Conservation (phyloP, 1,284 basidiomycete genomes). For the Erythrobasidium hasegawianum region DNA sequence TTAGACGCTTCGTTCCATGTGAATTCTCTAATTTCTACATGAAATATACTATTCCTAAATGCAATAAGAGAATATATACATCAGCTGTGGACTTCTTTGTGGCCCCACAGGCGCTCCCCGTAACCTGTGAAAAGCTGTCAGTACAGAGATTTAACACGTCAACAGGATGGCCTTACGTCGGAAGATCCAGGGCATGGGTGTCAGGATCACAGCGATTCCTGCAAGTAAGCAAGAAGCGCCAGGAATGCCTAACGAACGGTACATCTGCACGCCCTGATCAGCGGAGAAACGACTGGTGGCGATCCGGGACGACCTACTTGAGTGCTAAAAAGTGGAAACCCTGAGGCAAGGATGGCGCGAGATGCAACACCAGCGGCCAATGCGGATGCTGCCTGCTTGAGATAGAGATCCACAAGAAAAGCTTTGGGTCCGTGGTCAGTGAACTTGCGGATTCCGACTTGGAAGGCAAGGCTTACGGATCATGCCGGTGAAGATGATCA, state of each 20-base stretch:
- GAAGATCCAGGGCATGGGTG: slow-evolving; percentile 30
- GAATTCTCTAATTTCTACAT: no score
- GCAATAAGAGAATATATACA: no score
- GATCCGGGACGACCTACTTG: no score
- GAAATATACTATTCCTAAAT: no score
- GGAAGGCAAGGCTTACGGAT: slow-evolving; percentile 14
- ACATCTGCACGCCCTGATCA: slow-evolving; percentile 20
- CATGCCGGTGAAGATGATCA: slow-evolving; percentile 25
- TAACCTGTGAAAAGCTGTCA: no score
- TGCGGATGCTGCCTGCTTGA: slow-evolving; percentile 30
- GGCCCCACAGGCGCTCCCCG: background rate
- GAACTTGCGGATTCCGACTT: background rate
- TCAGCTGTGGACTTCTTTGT: slow-evolving; percentile 7
- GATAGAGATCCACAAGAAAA: slow-evolving; percentile 28
- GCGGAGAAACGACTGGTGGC: background rate
- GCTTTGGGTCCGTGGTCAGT: background rate
- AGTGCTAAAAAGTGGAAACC: background rate
- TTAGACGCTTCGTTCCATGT: background rate
- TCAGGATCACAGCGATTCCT: slow-evolving; percentile 26
- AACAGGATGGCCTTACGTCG: no score
- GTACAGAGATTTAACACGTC: no score
- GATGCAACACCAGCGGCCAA: slow-evolving; percentile 23
- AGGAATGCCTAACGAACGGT: slow-evolving; percentile 25
- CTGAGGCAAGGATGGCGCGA: background rate
- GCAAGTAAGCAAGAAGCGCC: slow-evolving; percentile 25